Evolutionary conservation across 139 green algal species (phyloP), one percentile per base, ranked within the genome.

Genomic region (Yamagishiella unicocca): DNA sequence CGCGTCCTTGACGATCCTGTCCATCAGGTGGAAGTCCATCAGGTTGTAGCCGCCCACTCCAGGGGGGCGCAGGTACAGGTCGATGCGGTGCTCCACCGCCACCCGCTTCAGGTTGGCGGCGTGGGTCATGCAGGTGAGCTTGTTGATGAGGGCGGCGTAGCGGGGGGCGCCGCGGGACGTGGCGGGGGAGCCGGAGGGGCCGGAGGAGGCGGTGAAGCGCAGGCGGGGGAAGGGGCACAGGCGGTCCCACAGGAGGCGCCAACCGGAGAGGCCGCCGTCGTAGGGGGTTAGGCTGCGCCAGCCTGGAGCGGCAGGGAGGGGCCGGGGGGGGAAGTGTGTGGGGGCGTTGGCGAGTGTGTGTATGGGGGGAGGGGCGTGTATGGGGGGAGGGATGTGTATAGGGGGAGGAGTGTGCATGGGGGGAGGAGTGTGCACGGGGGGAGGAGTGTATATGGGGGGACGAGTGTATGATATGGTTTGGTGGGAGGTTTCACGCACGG

Each of bases 21-120:
- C 92, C 88, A 95, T 95, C 55, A 95, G 90, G 89, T 94, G 90
- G 82, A 91, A 95, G 83, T 96, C 94, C 90, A 95, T 92, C 27
- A 97, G 89, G 43, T 73, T 76, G 89, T 92, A 96, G 45, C 79
- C 77, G 50, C 84, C 80, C 68, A 94, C 89, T 37, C 95, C 92
- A 19, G 95, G 94, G 4, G 95, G 95, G 0, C 92, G 92, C 72
- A 98, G 92, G 93, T 97, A 96, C 24, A 98, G 90, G 90, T 97
- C 94, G 66, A 98, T 95, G 46, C 90, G 72, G 88, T 95, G 90
- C 54, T 96, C 90, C 43, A 89, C 81, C 66, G 70, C 89, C 67
- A 95, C 90, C 2, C 90, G 85, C 77, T 87, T 83, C 80, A 96
- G 75, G 77, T 93, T 94, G 82, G 95, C 93, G 29, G 70, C 89